These are phyloP conservation scores for Aspergillus novoparasiticus DNA, from an alignment of 2,329 filamentous ascomycete genomes.

Conservation along the genomic window DNA sequence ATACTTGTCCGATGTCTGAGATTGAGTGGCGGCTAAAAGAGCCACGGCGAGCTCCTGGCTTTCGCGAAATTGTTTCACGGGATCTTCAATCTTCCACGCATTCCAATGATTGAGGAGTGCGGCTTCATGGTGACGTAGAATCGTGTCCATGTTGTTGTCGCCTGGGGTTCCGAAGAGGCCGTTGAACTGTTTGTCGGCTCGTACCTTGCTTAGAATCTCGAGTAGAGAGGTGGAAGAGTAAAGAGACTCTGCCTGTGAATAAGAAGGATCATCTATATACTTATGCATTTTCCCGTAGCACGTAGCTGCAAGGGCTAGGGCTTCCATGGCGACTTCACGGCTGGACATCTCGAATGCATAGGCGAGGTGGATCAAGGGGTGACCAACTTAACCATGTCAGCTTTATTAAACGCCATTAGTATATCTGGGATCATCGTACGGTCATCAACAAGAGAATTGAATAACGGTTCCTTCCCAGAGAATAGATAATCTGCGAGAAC, in stretches of 20 bases:
- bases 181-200: slow-evolving; percentile 70
- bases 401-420: neutral
- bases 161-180: slow-evolving; percentile 63
- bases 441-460: slow-evolving; percentile 77
- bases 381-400: slow-evolving; percentile 64
- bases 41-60: slow-evolving; percentile 61
- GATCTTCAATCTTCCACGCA: slow-evolving; percentile 73
- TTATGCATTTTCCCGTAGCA: slow-evolving; percentile 61
- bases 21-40: slow-evolving; percentile 40
- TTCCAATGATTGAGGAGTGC: slow-evolving; percentile 88
- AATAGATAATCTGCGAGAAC: slow-evolving; percentile 78
- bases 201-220: slow-evolving; percentile 71
- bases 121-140: slow-evolving; percentile 71
- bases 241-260: slow-evolving; percentile 63
- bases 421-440: slow-evolving; percentile 57
- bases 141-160: slow-evolving; percentile 63
- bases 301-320: slow-evolving; percentile 68
- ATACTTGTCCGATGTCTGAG: slow-evolving; percentile 56
- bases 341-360: slow-evolving; percentile 89
- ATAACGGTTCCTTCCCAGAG: slow-evolving; percentile 66
- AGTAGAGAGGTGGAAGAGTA: slow-evolving; percentile 65
- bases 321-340: slow-evolving; percentile 85
- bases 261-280: slow-evolving; percentile 71
- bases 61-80: slow-evolving; percentile 72
- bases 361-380: slow-evolving; percentile 92